phyloP scores from a whole-genome alignment of 441 rosid genomes.

The Arabidopsis hybrid region DNA sequence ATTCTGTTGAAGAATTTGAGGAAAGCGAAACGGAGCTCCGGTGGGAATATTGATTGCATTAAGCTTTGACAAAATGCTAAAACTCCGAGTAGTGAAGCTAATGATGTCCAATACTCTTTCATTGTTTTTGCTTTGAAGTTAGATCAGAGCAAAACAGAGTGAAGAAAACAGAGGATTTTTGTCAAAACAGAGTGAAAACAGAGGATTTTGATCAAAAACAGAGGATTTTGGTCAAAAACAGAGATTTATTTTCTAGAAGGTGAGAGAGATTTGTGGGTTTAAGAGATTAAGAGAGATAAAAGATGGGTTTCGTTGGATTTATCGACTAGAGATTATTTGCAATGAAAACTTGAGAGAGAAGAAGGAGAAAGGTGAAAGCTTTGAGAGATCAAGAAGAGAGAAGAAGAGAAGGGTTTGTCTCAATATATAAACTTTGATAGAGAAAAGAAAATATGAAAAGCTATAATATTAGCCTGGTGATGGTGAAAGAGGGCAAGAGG shows the following conservation, averaged over 20 bases:
- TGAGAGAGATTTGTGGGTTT: conserved; percentile 2
- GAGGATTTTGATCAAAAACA: no score
- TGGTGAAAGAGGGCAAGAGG: conserved; percentile 32
- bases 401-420: conserved; percentile 29
- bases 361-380: background rate
- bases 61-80: conserved; percentile 82
- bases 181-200: background rate
- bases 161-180: background rate
- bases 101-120: conserved; percentile 74
- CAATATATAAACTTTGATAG: background rate
- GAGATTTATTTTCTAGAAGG: conserved; percentile 3
- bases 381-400: conserved; percentile 31
- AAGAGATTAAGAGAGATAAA: conserved; percentile 3
- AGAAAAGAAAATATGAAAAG: background rate
- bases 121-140: conserved; percentile 25
- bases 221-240: no score
- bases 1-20: conserved; percentile 57
- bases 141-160: conserved; percentile 6
- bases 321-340: conserved; percentile 7
- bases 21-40: conserved; percentile 75
- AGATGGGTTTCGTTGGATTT: conserved; percentile 33
- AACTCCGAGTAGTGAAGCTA: conserved; percentile 81
- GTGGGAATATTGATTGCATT: conserved; percentile 78
- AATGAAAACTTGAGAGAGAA: background rate
- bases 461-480: conserved; percentile 31